Evolutionary conservation across 495 filamentous ascomycete species (phyloP), one percentile per base, ranked within the genome.

Genomic region (Podospora didyma): DNA sequence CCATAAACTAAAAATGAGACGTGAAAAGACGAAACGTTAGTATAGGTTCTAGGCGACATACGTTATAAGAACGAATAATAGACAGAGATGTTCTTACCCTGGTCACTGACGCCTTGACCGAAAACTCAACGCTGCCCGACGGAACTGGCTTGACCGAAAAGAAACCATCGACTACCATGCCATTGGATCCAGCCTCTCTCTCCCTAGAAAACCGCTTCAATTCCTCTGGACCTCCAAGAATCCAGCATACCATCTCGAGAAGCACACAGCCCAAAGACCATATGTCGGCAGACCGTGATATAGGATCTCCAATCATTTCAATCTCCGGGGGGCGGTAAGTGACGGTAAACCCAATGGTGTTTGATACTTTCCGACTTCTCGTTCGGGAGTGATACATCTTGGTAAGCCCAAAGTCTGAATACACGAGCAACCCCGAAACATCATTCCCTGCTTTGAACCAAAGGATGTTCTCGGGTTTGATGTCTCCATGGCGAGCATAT

Each of bases 391-490:
- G 14, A 35, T 35, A 35, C 34, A 35, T 35, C 44, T 46, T 21
- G 44, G 44, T 21, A 17, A 21, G n/a, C 10, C 44, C 44, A 46
- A 46, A 46, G 44, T 46, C 44, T 16, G 44, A 17, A 46, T 19
- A 19, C 19, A 11, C 21, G 16, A 46, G 44, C 44, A 46, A 10
- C 19, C 44, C 44, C 21, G 11, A 19, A 9, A 14, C 44, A 46
- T 46, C 44, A 21, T 21, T 21, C 44, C 21, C 21, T 17, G 44
- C 44, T 21, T 10, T 10, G 44, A 46, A 46, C 44, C 44, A 46
- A 19, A 46, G 44, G n/a, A 46, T 46, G 44, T 46, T 46, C 44
- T 46, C 44, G n/a, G 44, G 44, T 19, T 46, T 46, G 44, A 46
- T 46, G 44, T 46, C 44, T 17, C 44, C 44, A 21, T 46, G 44